Base-by-base conservation (phyloP, 1,284 basidiomycete species). In the Coriolopsis trogii region DNA sequence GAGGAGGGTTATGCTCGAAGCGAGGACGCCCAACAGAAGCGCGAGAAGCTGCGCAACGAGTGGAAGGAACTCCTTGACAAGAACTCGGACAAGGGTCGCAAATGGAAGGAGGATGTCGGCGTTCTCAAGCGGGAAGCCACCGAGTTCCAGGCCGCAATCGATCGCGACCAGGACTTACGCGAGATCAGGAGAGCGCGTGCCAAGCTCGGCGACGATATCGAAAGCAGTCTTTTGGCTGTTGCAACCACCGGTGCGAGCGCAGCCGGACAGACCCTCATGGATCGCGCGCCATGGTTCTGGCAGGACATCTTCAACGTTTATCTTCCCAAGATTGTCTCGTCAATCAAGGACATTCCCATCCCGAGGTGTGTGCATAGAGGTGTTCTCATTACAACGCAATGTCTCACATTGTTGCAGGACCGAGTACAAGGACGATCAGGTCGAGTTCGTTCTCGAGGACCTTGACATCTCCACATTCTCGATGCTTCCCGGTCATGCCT, bases 361-460 rank as follows among this genome's bases (percentile, higher is more conserved):
- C 85, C 85, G 6, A 77, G 84, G 86, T 83, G 55, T 9, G 76
- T 66, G 40, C 25, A 31, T 43, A 28, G 18, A 6, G 7, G 25
- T 18, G 24, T 18, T 2, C 10, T 43, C 9, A 15, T 6, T 16
- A 23, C 31, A 1, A 6, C 8, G 7, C 8, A 12, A 7, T 13
- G 30, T 33, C 12, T 45, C 16, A 6, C 16, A 4, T 26, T 1
- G 0, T 8, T 18, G 1, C 15, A 88, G 86, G 51, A 87, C 79
- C 9, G 86, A 89, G 59, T 89, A 82, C 65, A 79, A 80, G 50
- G 85, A 88, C 53, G 51, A 68, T 0, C 80, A 86, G 29, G 73
- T 80, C 40, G 86, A 89, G 56, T 84, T 89, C 49, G 83, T 88
- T 0, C 78, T 89, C 41, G 87, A 89, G 63, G 84, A 87, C 60